These are phyloP conservation scores for Aureobasidium sp. DNA, from an alignment of 2,329 filamentous ascomycete species.

Conservation along the genomic window DNA sequence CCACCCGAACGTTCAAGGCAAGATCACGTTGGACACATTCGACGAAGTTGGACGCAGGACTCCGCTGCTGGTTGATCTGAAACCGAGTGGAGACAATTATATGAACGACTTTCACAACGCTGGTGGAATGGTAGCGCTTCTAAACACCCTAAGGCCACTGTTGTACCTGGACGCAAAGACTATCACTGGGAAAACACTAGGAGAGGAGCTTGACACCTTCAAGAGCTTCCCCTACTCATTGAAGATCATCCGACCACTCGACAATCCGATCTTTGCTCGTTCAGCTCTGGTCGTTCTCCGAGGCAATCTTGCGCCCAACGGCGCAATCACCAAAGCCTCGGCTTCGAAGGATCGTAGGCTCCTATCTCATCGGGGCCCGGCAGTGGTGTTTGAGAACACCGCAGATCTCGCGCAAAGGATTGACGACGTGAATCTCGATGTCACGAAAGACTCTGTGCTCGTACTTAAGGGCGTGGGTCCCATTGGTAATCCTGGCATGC, in stretches of 20 bases:
- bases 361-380: conserved; percentile 35
- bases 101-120: conserved; percentile 48
- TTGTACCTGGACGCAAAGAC: conserved; percentile 39
- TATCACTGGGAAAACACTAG: conserved; percentile 39
- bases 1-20: conserved; percentile 38
- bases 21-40: conserved; percentile 37
- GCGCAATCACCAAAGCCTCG: conserved; percentile 42
- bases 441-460: conserved; percentile 37
- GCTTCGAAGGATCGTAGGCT: conserved; percentile 40
- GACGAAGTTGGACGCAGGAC: conserved; percentile 40
- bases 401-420: conserved; percentile 38
- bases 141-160: conserved; percentile 38
- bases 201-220: conserved; percentile 36
- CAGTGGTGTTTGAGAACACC: conserved; percentile 41
- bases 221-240: conserved; percentile 31
- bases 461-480: conserved; percentile 43
- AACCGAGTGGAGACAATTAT: conserved; percentile 42
- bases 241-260: conserved; percentile 36
- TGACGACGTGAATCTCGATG: conserved; percentile 35
- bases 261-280: conserved; percentile 35
- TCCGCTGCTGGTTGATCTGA: conserved; percentile 41
- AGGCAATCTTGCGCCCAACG: conserved; percentile 41
- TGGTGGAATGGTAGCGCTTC: conserved; percentile 41
- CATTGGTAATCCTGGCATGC: conserved; percentile 45
- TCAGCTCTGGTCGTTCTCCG: conserved; percentile 38